Evolutionary conservation across 257 asterid genomes (phyloP).

Genomic region (Prunella vulgaris): DNA sequence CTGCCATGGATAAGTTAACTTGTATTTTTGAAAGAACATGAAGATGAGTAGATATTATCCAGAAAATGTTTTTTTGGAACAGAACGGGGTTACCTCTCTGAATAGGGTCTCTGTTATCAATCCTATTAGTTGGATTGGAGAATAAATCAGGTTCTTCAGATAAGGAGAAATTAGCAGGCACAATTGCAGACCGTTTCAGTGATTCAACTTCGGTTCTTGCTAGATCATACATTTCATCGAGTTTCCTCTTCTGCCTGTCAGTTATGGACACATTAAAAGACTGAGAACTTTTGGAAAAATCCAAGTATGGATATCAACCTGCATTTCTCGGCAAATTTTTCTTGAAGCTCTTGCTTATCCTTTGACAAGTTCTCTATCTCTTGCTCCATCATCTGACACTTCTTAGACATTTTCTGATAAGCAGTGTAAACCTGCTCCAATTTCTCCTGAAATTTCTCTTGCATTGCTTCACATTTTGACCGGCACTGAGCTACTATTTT

Average conservation of each 20-base stretch:
- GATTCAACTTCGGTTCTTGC: slow-evolving; percentile 75
- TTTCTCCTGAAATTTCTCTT: slow-evolving; percentile 81
- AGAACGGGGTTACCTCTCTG: slow-evolving; percentile 49
- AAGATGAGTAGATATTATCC: not conserved
- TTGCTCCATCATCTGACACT: slow-evolving; percentile 92
- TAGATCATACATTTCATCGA: slow-evolving; percentile 94
- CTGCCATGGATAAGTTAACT: slow-evolving; percentile 76
- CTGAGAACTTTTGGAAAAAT: not conserved
- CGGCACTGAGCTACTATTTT: slow-evolving; percentile 75
- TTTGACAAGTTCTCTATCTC: slow-evolving; percentile 70
- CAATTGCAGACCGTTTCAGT: slow-evolving; percentile 64
- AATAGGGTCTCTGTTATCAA: slow-evolving; percentile 42
- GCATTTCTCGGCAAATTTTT: slow-evolving; percentile 83
- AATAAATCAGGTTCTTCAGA: slow-evolving; percentile 73
- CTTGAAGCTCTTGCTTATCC: slow-evolving; percentile 93
- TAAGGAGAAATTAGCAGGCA: slow-evolving; percentile 62
- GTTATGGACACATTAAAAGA: not conserved
- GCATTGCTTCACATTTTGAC: slow-evolving; percentile 85
- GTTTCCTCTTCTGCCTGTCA: slow-evolving; percentile 92
- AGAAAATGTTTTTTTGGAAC: slow-evolving; percentile 14
- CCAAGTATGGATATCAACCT: slow-evolving; percentile 36
- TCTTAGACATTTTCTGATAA: slow-evolving; percentile 78
- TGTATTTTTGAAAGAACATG: slow-evolving; percentile 34
- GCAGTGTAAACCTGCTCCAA: slow-evolving; percentile 84
- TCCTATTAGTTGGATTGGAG: slow-evolving; percentile 52